Evolutionary conservation across 2,329 filamentous ascomycete species (phyloP), one percentile per base, ranked within the genome.

Genomic region (Neonectria ditissima): DNA sequence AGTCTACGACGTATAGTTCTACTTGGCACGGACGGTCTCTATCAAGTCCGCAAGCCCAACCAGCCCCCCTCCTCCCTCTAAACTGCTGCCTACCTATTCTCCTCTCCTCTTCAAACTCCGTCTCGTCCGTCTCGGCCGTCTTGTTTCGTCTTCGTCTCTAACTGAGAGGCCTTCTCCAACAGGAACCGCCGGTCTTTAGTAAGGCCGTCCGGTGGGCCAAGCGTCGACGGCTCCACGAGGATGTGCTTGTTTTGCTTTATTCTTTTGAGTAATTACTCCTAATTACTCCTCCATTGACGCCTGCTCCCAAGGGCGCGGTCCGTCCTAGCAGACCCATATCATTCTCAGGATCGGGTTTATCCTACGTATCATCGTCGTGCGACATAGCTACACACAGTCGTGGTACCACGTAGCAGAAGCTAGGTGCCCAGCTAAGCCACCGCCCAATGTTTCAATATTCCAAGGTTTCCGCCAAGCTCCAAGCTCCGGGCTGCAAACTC

Each of bases 61-160:
- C n/a, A n/a, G n/a, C n/a, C n/a, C 22, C 26, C 30, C 52, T 18
- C 26, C 39, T 26, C 20, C 13, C 41, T 32, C 37, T 41, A 3
- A n/a, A 32, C 16, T 6, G 22, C 16, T 16, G 22, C 18, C 20
- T n/a, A n/a, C n/a, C n/a, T n/a, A n/a, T n/a, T n/a, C n/a, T 39
- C 48, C 28, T 18, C 48, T 52, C 30, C 11, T 22, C 18, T 24
- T 13, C n/a, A 4, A 24, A 14, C 43, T 47, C 14, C 51, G 22
- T 55, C 58, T 50, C 30, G 30, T 62, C 52, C 20, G 16, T 62
- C 52, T 55, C 28, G 30, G 56, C 53, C 30, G 22, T 62, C 53
- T 52, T 16, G 51, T 43, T 51, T 55, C 44, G 52, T 11, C 30
- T 39, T 56, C 37, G 8, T 61, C 45, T 52, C 45, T 52, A 61